Evolutionary conservation across 768 basidiomycete species (phyloP).

Genomic region (Myochromella boudieri): DNA sequence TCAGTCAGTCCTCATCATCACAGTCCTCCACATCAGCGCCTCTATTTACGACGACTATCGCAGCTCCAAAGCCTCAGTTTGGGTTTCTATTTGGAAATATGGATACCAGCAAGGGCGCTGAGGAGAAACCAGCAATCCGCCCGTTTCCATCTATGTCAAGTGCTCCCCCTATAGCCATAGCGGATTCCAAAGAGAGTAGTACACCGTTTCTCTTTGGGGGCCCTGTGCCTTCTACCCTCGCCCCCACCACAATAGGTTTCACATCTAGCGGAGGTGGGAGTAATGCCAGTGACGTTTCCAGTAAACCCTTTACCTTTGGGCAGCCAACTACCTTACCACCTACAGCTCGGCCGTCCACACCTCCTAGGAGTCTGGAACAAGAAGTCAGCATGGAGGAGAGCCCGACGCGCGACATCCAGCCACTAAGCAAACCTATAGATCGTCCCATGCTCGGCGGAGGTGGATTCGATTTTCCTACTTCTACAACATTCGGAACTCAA

Average conservation of each 20-base stretch:
- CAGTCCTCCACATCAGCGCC: slow-evolving; percentile 23
- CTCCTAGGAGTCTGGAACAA: slow-evolving; percentile 61
- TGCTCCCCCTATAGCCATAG: slow-evolving; percentile 31
- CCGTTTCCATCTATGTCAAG: slow-evolving; percentile 40
- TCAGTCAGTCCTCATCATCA: too few relatives aligned
- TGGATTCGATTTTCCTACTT: slow-evolving; percentile 55
- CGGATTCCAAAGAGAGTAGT: slow-evolving; percentile 32
- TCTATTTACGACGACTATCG: slow-evolving; percentile 14
- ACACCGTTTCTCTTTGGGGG: slow-evolving; percentile 37
- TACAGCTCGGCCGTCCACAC: slow-evolving; percentile 55
- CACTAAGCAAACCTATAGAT: slow-evolving; percentile 38
- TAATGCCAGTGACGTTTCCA: slow-evolving; percentile 41
- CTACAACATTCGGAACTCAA: too few relatives aligned
- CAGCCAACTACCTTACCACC: slow-evolving; percentile 28
- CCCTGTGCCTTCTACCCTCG: slow-evolving; percentile 22
- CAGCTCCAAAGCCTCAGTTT: slow-evolving; percentile 40
- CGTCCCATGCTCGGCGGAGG: slow-evolving; percentile 37
- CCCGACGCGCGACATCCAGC: slow-evolving; percentile 61
- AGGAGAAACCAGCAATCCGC: slow-evolving; percentile 1
- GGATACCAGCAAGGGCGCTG: neutral
- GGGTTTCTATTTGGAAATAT: slow-evolving; percentile 4
- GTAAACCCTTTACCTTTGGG: slow-evolving; percentile 58
- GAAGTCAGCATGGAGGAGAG: slow-evolving; percentile 85
- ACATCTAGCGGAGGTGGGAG: slow-evolving; percentile 48
- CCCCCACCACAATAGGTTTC: slow-evolving; percentile 37